These are phyloP conservation scores for Eimeria maxima DNA, from an alignment of 169 alveolate genomes.

Conservation along the genomic window DNA sequence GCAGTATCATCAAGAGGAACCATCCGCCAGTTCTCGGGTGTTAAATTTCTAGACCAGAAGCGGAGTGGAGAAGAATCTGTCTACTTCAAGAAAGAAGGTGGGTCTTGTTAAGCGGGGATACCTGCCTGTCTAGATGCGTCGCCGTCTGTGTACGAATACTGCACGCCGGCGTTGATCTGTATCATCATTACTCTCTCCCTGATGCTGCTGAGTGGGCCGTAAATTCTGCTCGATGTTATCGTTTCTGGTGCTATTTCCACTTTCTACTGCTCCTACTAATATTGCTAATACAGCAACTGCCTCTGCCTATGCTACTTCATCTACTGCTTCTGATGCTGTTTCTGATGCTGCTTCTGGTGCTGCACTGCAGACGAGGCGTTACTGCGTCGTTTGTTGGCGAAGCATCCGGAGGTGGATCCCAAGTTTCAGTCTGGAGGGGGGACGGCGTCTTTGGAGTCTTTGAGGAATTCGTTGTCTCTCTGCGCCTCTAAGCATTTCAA, in stretches of 20 bases:
- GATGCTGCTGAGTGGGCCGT: not conserved
- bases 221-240: not conserved
- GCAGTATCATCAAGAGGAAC: not conserved
- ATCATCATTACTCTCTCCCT: not conserved
- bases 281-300: not conserved
- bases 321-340: not conserved
- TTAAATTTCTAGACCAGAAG: slow-evolving; percentile 86
- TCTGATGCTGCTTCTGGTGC: not conserved
- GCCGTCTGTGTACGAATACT: not conserved
- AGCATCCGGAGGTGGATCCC: slow-evolving; percentile 88
- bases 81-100: slow-evolving; percentile 88
- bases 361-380: slow-evolving; percentile 86
- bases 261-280: not conserved
- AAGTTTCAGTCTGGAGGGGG: slow-evolving; percentile 60
- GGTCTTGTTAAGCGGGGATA: not conserved
- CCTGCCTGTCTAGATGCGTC: not conserved
- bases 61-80: slow-evolving; percentile 86
- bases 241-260: not conserved
- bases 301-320: not conserved
- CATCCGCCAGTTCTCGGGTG: slow-evolving; percentile 82
- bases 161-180: not conserved
- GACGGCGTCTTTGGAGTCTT: not conserved
- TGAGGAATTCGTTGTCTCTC: slow-evolving; percentile 5
- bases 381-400: slow-evolving; percentile 85
- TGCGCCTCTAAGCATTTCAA: slow-evolving; percentile 8